Conservation (phyloP, 202 grass and related monocot species). For the Tripidium arundinaceum region DNA sequence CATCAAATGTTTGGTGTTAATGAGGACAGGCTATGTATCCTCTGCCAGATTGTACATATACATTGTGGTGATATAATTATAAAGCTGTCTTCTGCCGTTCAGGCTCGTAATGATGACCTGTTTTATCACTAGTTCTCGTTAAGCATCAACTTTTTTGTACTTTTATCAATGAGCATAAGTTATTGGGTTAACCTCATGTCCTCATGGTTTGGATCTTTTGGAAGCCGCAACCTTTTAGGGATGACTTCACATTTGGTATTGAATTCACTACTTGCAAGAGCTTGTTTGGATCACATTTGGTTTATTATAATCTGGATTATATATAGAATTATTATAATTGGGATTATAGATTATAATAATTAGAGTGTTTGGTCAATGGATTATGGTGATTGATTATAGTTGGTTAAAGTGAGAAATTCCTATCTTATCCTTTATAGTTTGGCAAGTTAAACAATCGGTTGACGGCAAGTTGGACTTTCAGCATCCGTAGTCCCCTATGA, state of each 20-base stretch:
- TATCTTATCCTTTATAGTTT: neutral
- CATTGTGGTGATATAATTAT: slow-evolving; percentile 19
- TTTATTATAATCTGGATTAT: neutral
- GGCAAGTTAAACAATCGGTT: neutral
- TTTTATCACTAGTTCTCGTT: neutral
- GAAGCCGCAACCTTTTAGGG: neutral
- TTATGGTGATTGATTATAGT: neutral
- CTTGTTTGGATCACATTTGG: neutral
- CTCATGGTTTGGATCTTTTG: neutral
- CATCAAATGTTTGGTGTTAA: slow-evolving; percentile 22
- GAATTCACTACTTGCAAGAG: neutral
- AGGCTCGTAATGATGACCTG: neutral
- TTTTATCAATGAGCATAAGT: neutral
- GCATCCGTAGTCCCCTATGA: neutral
- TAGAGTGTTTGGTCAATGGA: neutral
- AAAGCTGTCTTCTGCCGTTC: neutral
- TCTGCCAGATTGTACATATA: slow-evolving; percentile 44
- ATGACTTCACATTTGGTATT: neutral
- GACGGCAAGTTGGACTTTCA: neutral
- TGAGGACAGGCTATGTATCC: slow-evolving; percentile 32
- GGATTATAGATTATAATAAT: neutral
- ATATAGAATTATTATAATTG: neutral
- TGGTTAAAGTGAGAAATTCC: neutral
- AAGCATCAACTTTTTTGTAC: neutral
- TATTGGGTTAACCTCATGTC: neutral